A percentile compares a stretch with the other conserved stretches of the same genome.
These are phyloP conservation scores for Colletotrichum tabaci DNA, from an alignment of 2,329 filamentous ascomycete species.

Conservation along the genomic window DNA sequence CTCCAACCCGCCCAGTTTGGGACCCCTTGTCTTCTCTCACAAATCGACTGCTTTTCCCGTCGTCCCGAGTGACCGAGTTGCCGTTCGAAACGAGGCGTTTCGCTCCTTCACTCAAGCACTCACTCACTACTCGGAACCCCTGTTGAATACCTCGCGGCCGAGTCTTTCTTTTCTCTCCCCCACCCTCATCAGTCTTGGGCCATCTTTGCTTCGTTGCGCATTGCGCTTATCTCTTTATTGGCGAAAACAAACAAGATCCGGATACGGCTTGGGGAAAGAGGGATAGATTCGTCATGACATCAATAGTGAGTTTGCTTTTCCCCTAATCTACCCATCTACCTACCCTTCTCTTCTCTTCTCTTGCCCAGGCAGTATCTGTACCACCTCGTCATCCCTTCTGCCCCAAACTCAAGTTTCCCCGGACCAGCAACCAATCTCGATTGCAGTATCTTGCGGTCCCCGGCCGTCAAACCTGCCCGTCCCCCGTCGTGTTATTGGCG, in stretches of 20 bases:
- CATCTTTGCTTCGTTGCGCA: constrained; percentile 29
- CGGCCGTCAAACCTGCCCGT: constrained; percentile 24
- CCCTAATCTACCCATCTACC: background rate
- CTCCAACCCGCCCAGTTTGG: constrained; percentile 5
- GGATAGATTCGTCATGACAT: constrained; percentile 50
- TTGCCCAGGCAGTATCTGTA: background rate
- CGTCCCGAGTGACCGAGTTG: constrained; percentile 18
- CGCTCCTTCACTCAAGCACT: too few relatives aligned
- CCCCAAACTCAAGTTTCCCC: constrained; percentile 11
- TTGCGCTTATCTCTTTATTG: constrained; percentile 33
- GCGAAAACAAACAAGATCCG: constrained; percentile 41
- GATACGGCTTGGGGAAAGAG: constrained; percentile 37
- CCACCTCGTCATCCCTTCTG: constrained; percentile 10
- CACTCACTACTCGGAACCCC: background rate
- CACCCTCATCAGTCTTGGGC: constrained; percentile 1
- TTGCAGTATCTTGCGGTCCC: constrained; percentile 35
- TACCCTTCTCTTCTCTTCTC: background rate
- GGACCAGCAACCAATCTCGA: constrained; percentile 37
- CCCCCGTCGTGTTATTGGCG: constrained; percentile 36
- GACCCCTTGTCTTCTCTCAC: background rate
- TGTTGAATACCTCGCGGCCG: constrained; percentile 3
- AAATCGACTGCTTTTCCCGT: constrained; percentile 9
- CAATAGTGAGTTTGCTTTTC: constrained; percentile 49
- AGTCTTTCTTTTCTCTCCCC: constrained; percentile 32
- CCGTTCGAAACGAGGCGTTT: background rate